A percentile compares a stretch with the other conserved stretches of the same genome.
Conservation (phyloP, 768 basidiomycete species). For the Aureoboletus auriporus region DNA sequence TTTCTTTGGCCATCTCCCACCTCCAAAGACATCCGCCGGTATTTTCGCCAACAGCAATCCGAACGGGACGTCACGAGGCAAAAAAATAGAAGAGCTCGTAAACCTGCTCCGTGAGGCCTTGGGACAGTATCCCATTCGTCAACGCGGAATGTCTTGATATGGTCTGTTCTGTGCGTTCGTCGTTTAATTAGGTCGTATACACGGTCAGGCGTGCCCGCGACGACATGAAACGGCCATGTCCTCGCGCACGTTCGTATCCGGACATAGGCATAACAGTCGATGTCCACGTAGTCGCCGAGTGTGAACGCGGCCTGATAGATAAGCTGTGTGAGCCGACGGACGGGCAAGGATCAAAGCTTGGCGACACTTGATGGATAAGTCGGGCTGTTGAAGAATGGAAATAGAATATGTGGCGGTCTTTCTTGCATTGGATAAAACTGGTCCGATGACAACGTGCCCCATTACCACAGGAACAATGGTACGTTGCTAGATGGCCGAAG, state of each 20-base stretch:
- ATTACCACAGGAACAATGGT: conserved; percentile 98
- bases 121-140: conserved; percentile 99
- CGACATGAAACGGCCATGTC: conserved; percentile 86
- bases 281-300: conserved; percentile 91
- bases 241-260: conserved; percentile 98
- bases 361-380: conserved; percentile 80
- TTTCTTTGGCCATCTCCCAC: conserved; percentile 89
- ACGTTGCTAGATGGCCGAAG: conserved; percentile 98
- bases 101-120: conserved; percentile 98
- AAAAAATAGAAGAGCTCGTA: conserved; percentile 98
- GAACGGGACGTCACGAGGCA: conserved; percentile 95
- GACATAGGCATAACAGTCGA: conserved; percentile 95
- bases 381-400: conserved; percentile 94
- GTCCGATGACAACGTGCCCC: conserved; percentile 97
- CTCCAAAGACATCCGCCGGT: conserved; percentile 81
- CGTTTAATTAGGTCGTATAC: conserved; percentile 98
- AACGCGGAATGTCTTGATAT: conserved; percentile 86
- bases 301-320: conserved; percentile 96
- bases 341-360: conserved; percentile 98
- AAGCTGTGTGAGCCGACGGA: conserved; percentile 95
- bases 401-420: conserved; percentile 99
- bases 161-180: conserved; percentile 78
- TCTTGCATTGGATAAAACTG: conserved; percentile 98
- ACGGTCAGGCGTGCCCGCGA: conserved; percentile 94
- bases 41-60: conserved; percentile 96